phyloP scores from a whole-genome alignment of 345 rosid genomes.

The Hibiscus mutabilis region DNA sequence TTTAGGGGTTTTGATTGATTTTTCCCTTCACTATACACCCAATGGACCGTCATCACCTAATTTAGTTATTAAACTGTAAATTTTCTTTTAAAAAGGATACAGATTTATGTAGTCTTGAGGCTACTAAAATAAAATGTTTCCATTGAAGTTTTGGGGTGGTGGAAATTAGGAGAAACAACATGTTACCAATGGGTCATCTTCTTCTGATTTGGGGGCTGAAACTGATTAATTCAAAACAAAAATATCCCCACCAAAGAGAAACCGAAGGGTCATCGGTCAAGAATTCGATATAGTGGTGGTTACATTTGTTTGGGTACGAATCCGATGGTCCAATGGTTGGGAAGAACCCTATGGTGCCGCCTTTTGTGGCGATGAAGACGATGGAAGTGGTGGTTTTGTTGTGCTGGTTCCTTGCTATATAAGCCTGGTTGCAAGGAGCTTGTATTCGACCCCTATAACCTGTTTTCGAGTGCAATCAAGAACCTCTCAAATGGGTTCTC shows the following conservation, averaged over 20 bases:
- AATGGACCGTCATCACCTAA: constrained; percentile 16
- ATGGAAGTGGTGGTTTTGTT: neutral
- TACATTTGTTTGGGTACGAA: constrained; percentile 23
- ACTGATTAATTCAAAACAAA: constrained; percentile 36
- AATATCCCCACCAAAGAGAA: constrained; percentile 25
- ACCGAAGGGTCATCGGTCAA: constrained; percentile 23
- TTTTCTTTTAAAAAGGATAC: neutral
- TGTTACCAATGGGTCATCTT: constrained; percentile 32
- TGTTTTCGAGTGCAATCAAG: constrained; percentile 53
- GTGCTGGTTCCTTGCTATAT: neutral
- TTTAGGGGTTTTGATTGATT: neutral
- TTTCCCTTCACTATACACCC: neutral
- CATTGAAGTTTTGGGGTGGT: constrained; percentile 47
- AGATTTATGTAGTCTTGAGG: neutral
- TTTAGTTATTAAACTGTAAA: constrained; percentile 20
- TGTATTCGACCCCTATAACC: constrained; percentile 36
- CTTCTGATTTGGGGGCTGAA: constrained; percentile 24
- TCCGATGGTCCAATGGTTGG: constrained; percentile 33
- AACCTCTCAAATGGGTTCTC: constrained; percentile 44
- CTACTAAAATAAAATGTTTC: constrained; percentile 29
- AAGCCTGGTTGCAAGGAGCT: constrained; percentile 21
- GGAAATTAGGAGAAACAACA: constrained; percentile 41
- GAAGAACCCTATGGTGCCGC: neutral
- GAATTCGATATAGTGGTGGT: constrained; percentile 47
- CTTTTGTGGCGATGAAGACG: neutral